These are phyloP conservation scores for Hortaea sp. DNA, from an alignment of 2,329 filamentous ascomycete species.

Conservation along the genomic window DNA sequence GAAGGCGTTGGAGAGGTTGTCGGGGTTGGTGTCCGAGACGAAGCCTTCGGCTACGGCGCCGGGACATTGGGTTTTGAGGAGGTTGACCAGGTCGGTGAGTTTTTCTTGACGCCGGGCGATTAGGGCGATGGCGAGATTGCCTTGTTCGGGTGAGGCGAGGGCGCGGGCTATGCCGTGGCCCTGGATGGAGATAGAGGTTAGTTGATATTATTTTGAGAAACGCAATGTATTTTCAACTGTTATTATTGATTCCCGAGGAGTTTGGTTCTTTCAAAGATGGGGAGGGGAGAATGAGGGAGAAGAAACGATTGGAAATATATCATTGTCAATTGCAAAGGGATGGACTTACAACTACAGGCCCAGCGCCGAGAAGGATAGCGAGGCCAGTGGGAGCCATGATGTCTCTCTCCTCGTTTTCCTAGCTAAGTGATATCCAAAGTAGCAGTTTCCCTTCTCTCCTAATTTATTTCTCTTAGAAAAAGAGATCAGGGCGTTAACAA, in stretches of 20 bases:
- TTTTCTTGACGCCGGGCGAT: constrained; percentile 41
- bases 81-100: constrained; percentile 33
- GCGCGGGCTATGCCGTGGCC: constrained; percentile 48
- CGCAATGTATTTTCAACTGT: background rate
- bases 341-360: constrained; percentile 30
- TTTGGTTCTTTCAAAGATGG: too few relatives aligned
- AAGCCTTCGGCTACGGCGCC: constrained; percentile 42
- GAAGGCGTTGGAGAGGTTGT: constrained; percentile 40
- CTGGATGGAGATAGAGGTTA: constrained; percentile 17
- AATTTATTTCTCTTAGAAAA: too few relatives aligned
- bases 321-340: background rate
- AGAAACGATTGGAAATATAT: too few relatives aligned
- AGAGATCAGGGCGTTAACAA: too few relatives aligned
- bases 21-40: constrained; percentile 40
- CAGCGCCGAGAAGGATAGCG: constrained; percentile 43
- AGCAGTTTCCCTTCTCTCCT: background rate
- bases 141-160: constrained; percentile 40
- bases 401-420: background rate
- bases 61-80: constrained; percentile 32
- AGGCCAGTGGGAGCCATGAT: constrained; percentile 39
- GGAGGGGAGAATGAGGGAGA: too few relatives aligned
- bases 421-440: background rate
- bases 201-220: background rate
- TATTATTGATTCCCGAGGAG: background rate
- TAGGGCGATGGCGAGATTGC: constrained; percentile 47